Evolutionary conservation across 2,329 filamentous ascomycete species (phyloP).

Genomic region (Leptographium lundbergii): DNA sequence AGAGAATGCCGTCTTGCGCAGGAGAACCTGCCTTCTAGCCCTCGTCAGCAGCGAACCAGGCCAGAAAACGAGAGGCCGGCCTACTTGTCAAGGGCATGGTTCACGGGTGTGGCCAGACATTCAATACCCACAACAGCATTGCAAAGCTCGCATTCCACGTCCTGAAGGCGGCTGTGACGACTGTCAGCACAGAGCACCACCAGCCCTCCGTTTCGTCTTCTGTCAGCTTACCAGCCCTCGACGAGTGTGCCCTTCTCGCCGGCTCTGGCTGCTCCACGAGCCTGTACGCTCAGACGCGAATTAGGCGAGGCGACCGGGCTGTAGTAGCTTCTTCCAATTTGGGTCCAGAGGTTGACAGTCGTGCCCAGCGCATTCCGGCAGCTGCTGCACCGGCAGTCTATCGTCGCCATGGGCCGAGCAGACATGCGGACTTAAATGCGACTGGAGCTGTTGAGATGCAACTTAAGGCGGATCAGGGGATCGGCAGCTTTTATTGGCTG

Average conservation of each 20-base stretch:
- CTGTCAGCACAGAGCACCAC: neutral
- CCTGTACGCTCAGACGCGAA: slow-evolving; percentile 12
- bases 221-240: slow-evolving; percentile 19
- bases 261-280: slow-evolving; percentile 15
- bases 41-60: neutral
- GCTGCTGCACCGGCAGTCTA: slow-evolving; percentile 23
- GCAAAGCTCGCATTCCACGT: slow-evolving; percentile 23
- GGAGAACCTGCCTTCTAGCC: slow-evolving; percentile 23
- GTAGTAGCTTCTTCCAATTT: slow-evolving; percentile 27
- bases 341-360: slow-evolving; percentile 25
- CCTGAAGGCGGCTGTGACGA: slow-evolving; percentile 22
- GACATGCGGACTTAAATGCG: neutral
- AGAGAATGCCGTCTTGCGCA: slow-evolving; percentile 18
- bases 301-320: slow-evolving; percentile 20
- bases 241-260: slow-evolving; percentile 24
- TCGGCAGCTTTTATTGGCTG: neutral
- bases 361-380: slow-evolving; percentile 19
- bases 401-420: slow-evolving; percentile 20
- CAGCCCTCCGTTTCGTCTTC: neutral
- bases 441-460: neutral
- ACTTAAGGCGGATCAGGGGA: neutral
- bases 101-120: slow-evolving; percentile 21
- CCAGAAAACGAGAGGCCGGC: slow-evolving; percentile 5
- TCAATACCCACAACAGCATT: slow-evolving; percentile 20
- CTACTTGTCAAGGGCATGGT: slow-evolving; percentile 26